Evolutionary conservation across 257 asterid species (phyloP).

Genomic region (Solanum okadae): DNA sequence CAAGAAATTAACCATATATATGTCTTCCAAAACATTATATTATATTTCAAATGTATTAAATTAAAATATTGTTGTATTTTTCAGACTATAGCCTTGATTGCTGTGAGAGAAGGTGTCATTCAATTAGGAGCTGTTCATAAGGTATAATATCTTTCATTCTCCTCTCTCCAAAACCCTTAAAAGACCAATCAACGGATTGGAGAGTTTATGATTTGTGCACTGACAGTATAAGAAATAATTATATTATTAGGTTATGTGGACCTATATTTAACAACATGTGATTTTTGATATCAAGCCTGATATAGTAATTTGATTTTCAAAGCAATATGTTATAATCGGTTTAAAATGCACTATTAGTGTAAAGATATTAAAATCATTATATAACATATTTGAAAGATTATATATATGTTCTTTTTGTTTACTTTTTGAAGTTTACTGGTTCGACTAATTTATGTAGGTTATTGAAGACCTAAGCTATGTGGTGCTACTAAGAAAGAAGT

Average conservation of each 20-base stretch:
- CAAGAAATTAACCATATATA: background rate
- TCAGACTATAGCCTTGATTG: conserved; percentile 96
- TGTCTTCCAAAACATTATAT: background rate
- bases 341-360: background rate
- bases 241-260: background rate
- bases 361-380: background rate
- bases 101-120: conserved; percentile 97
- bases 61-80: background rate
- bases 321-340: background rate
- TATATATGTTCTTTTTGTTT: background rate
- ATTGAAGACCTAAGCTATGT: conserved; percentile 90
- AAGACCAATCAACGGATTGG: background rate
- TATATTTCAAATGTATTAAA: background rate
- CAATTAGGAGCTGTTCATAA: conserved; percentile 87
- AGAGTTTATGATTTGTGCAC: background rate
- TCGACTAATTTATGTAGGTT: conserved; percentile 27
- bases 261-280: background rate
- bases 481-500: conserved; percentile 77
- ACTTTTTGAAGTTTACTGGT: background rate
- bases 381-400: background rate
- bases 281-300: background rate
- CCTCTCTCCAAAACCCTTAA: background rate
- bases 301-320: background rate
- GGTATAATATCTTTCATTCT: conserved; percentile 29
- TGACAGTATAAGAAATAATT: too few relatives aligned